Base-by-base conservation (phyloP, 495 filamentous ascomycete genomes). In the Penicillium coffeae region DNA sequence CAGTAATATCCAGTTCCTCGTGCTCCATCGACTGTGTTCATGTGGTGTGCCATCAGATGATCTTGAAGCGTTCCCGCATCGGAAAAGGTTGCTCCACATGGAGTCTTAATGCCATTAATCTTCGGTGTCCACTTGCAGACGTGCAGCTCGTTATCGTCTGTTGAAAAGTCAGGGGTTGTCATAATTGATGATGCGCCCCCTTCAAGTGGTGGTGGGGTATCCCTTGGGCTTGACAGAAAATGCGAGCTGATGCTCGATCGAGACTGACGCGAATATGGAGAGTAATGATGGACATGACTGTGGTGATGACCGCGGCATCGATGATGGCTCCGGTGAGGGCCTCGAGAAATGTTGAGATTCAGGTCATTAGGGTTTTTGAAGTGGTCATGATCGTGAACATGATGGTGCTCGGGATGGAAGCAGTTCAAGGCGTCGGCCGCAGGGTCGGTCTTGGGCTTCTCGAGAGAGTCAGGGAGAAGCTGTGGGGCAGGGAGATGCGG, bases 1-100 rank as follows among this genome's bases (percentile, higher is more conserved):
- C 72, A 75, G 42, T 75, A 75, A 51, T 75, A 75, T n/a, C 72
- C 72, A 14, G 61, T 65, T 1, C 72, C 70, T 52, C 66, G 74
- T n/a, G 65, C 63, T 1, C 72, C 72, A 21, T 70, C 59, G 18
- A 75, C 50, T 1, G 71, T 66, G 10, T 56, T 59, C 66, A 72
- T 72, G 32, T 76, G 72, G 15, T 47, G 51, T 12, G 64, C 50
- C 12, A 72, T 46, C 25, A 76, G 64, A 48, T 76, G 72, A 9
- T 74, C 67, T 42, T 74, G 72, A 12, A 76, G 67, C 43, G 62
- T 56, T 40, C 68, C 68, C 15, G 65, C 41, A 34, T 65, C 60
- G 3, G 62, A 21, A 21, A 74, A 75, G 0, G 49, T 61, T 8
- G 64, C 64, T 1, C 69, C 71, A 22, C 72, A 75, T 7, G 52